Base-by-base conservation (phyloP, 2,329 filamentous ascomycete species). In the Curvularia lunata region DNA sequence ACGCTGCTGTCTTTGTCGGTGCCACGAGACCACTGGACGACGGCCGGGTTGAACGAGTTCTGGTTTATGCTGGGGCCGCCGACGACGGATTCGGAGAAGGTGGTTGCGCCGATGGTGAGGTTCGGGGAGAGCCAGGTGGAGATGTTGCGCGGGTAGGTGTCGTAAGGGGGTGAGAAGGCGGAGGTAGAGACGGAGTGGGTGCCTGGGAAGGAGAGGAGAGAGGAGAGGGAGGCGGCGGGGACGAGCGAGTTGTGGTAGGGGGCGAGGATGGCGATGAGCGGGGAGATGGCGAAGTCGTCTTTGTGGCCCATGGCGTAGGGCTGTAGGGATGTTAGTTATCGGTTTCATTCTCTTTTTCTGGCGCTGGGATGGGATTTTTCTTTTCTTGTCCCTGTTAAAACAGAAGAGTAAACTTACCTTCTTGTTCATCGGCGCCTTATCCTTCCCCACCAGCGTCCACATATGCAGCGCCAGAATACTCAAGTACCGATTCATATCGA, bases 401-500 rank as follows among this genome's bases (percentile, higher is more conserved):
- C n/a, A n/a, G n/a, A n/a, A n/a, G n/a, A n/a, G n/a, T n/a, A n/a
- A n/a, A n/a, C n/a, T n/a, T n/a, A 73, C 72, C 62, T 72, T 75
- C 19, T 61, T 46, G 38, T 74, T 65, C 3, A 79, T 63, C 0
- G 76, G 75, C 3, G 76, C 72, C 5, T 71, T 68, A 3, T 77
- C 69, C 43, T 84, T 82, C 8, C 84, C 85, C 5, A 85, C 76
- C 4, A 86, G 58, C 0, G 82, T 80, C 86, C 85, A 88, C 59
- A 88, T 79, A 73, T 85, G 85, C 13, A 85, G 69, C 0, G 82
- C 82, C 69, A 88, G 81, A 48, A 88, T 79, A 51, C 83, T 83
- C 4, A 87, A 69, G 63, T 88, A 88, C 6, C 80, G 76, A 53
- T 86, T 87, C 85, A 88, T 87, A 58, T 88, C 85, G 56, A 83